phyloP scores from a whole-genome alignment of 306 rosid genomes.

The Glycine latifolia region DNA sequence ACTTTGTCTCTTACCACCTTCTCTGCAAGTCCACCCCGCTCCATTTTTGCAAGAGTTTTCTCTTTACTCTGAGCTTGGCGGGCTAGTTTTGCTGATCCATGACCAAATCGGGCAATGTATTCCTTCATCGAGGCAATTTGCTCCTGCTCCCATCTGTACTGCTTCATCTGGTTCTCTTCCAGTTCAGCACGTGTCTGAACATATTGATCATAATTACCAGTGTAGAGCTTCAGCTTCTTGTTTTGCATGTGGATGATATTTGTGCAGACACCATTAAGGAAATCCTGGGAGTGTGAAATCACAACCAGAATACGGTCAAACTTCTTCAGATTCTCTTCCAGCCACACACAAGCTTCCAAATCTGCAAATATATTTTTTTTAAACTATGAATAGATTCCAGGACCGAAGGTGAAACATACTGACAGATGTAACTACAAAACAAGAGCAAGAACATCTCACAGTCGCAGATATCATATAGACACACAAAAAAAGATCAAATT shows the following conservation, averaged over 20 bases:
- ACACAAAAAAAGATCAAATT: not conserved
- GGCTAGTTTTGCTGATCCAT: conserved; percentile 96
- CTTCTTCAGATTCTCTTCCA: conserved; percentile 90
- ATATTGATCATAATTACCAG: conserved; percentile 94
- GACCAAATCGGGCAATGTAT: conserved; percentile 98
- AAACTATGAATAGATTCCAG: not conserved
- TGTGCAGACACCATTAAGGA: conserved; percentile 98
- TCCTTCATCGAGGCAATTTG: conserved; percentile 95
- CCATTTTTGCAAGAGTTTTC: conserved; percentile 97
- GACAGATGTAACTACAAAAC: not conserved
- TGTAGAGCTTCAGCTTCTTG: conserved; percentile 77
- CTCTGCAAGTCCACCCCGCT: conserved; percentile 97
- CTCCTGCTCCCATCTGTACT: conserved; percentile 99
- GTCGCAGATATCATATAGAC: not conserved
- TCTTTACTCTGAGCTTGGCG: conserved; percentile 99
- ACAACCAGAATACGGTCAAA: conserved; percentile 97
- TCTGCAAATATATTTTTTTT: conserved; percentile 57
- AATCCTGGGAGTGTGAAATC: conserved; percentile 97
- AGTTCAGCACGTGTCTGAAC: conserved; percentile 92
- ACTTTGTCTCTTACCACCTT: conserved; percentile 83
- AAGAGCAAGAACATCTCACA: not conserved
- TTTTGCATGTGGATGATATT: conserved; percentile 98
- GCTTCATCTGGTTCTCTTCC: conserved; percentile 99
- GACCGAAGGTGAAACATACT: not conserved
- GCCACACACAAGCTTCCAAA: conserved; percentile 99